Evolutionary conservation across 139 green algal species (phyloP).

Genomic region (Eudorina sp.): DNA sequence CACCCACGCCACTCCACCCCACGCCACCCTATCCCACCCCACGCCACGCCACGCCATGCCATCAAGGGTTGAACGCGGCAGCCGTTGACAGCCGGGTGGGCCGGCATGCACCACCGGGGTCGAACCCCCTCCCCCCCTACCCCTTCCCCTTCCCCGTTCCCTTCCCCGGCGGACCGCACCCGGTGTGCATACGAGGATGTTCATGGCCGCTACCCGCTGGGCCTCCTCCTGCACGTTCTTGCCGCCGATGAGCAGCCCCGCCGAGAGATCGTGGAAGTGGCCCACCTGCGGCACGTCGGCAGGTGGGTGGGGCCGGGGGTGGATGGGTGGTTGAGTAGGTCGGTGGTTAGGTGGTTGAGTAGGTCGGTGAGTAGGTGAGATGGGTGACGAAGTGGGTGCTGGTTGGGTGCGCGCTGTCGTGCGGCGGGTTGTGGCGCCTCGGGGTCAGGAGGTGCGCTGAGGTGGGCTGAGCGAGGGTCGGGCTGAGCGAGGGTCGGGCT

Average conservation of each 20-base stretch:
- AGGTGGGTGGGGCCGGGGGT: background rate
- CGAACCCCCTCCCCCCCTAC: background rate
- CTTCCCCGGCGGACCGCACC: slow-evolving; percentile 26
- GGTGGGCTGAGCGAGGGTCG: no score
- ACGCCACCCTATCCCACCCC: background rate
- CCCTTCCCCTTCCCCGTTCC: background rate
- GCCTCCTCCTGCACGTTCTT: slow-evolving; percentile 92
- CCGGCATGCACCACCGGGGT: no score
- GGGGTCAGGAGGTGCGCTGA: no score
- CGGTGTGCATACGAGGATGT: slow-evolving; percentile 94
- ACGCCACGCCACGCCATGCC: no score
- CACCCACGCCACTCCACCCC: background rate
- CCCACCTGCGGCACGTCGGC: slow-evolving; percentile 74
- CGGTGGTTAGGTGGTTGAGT: no score
- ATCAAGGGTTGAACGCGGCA: no score
- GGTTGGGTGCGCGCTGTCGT: no score
- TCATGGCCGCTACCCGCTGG: slow-evolving; percentile 79
- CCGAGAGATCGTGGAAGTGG: slow-evolving; percentile 84
- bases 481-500: no score
- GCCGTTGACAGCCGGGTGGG: no score
- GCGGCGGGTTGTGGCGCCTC: no score
- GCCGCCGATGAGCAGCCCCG: slow-evolving; percentile 95
- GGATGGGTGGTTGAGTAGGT: background rate
- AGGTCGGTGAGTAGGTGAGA: no score
- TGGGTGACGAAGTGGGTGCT: no score